Conservation (phyloP, 768 basidiomycete species). For the Lanmaoa pseudosensibilis region DNA sequence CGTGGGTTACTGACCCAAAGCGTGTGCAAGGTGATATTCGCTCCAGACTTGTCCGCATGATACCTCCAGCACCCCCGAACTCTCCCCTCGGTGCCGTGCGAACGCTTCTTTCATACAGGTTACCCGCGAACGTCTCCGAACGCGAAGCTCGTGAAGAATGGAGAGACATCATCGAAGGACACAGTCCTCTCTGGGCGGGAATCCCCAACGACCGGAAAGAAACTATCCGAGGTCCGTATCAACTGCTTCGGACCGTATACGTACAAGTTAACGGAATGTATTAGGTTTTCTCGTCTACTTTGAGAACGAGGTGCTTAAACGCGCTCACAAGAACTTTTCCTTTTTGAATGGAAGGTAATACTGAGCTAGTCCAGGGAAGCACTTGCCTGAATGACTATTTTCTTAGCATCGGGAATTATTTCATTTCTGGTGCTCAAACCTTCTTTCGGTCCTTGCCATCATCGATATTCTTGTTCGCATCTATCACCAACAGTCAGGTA, state of each 20-base stretch:
- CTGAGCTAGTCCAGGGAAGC: not conserved
- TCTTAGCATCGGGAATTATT: conserved; percentile 82
- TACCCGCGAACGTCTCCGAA: conserved; percentile 68
- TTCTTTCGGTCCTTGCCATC: conserved; percentile 93
- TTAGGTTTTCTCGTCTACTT: conserved; percentile 93
- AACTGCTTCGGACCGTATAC: not conserved
- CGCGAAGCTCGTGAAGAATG: conserved; percentile 84
- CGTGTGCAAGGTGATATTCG: conserved; percentile 72
- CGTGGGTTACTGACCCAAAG: conserved; percentile 8
- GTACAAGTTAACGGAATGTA: not conserved
- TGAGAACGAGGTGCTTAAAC: conserved; percentile 80
- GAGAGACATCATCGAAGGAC: conserved; percentile 90
- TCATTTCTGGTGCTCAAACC: conserved; percentile 82
- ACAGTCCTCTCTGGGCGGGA: conserved; percentile 75
- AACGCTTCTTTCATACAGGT: conserved; percentile 73
- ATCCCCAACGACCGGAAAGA: conserved; percentile 91
- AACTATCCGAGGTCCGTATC: conserved; percentile 71
- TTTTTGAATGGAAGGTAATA: conserved; percentile 84
- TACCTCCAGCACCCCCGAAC: conserved; percentile 58
- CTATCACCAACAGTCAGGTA: conserved; percentile 78
- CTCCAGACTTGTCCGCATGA: conserved; percentile 84
- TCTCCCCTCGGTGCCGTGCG: conserved; percentile 76
- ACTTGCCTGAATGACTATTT: not conserved
- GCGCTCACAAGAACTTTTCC: conserved; percentile 92
- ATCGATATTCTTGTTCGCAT: conserved; percentile 91